Evolutionary conservation across 345 rosid species (phyloP), one percentile per base, ranked within the genome.

Genomic region (Hypericum perforatum): DNA sequence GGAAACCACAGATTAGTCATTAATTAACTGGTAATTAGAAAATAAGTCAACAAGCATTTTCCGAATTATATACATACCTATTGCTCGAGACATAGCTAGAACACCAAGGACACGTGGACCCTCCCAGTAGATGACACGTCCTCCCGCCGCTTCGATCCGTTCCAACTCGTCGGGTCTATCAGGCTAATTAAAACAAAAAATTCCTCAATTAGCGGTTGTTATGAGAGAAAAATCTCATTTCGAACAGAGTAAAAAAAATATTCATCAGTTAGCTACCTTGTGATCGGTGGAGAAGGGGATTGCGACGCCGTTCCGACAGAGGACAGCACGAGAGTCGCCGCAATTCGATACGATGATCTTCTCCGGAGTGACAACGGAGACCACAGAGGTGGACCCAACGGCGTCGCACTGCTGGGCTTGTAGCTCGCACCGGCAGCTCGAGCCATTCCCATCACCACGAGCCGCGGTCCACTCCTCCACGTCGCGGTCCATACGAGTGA

Each of bases 281-380:
- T 89, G 97, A 65, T 89, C 95, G 37, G 70, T 46, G 5, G 97
- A 85, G 45, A 89, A 86, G 3, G 91, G 89, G 10, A 85, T 49
- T 2, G 91, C 81, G 7, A 62, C 86, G 11, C 95, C 91, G 71
- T 69, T 78, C 8, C 91, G 81, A 70, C 89, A 81, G 8, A 89
- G 95, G 36, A 89, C 83, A 10, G 95, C 97, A 0, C 97, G 86
- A 0, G 97, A 89, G 15, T 89, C 97, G 5, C 97, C 97, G 53
- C 91, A 82, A 54, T 89, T 89, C 9, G 97, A 81, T 45, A 89
- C 82, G 4, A 85, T 32, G 16, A 85, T 74, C 60, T 82, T 79
- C 11, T 76, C 79, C 41, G 77, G 85, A 5, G 89, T 82, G 29
- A 89, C 80, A 0, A 85, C 62, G 0, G 95, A 74, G 8, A 81